Base-by-base conservation (phyloP, 139 green algal species). In the Astrephomene gubernaculifera region DNA sequence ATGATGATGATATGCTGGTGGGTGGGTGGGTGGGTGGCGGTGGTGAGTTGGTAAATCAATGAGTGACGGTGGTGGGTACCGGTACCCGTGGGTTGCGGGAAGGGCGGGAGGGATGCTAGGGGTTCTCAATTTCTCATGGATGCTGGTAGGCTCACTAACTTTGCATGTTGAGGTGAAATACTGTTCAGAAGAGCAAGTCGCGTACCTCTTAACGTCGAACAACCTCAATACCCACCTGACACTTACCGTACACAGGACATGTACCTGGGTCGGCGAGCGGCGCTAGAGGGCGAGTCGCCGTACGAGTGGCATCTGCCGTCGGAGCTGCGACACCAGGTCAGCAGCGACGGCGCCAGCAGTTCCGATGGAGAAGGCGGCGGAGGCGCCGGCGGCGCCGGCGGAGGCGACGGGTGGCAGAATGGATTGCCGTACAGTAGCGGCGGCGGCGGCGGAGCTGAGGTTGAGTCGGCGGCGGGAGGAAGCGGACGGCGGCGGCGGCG, bases 1-100 rank as follows among this genome's bases (percentile, higher is more conserved):
- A 83, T 43, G 76, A 83, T 33, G 76, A 83, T n/a, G 76, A 83
- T 31, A 83, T 83, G 76, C 76, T 83, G 39, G 74, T 25, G 69
- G 69, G 41, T 43, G 41, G 35, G 41, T 27, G 69, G 31, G 41
- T 70, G 63, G 57, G 22, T 67, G 57, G n/a, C 6, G 49, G 57
- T 67, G 31, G 63, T 41, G 63, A 27, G 63, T 24, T 38, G 4
- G 31, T 70, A 33, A 27, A 12, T 41, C 1, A 25, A 43, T 41
- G 63, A 21, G n/a, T 70, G 63, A n/a, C n/a, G n/a, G n/a, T n/a
- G n/a, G n/a, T n/a, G n/a, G n/a, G n/a, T n/a, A n/a, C n/a, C n/a
- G n/a, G n/a, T n/a, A n/a, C n/a, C n/a, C n/a, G n/a, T n/a, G n/a
- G n/a, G n/a, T n/a, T n/a, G n/a, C n/a, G n/a, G n/a, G n/a, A n/a